These are phyloP conservation scores for Fomitopsis betulina DNA, from an alignment of 1,284 basidiomycete genomes.

Conservation along the genomic window DNA sequence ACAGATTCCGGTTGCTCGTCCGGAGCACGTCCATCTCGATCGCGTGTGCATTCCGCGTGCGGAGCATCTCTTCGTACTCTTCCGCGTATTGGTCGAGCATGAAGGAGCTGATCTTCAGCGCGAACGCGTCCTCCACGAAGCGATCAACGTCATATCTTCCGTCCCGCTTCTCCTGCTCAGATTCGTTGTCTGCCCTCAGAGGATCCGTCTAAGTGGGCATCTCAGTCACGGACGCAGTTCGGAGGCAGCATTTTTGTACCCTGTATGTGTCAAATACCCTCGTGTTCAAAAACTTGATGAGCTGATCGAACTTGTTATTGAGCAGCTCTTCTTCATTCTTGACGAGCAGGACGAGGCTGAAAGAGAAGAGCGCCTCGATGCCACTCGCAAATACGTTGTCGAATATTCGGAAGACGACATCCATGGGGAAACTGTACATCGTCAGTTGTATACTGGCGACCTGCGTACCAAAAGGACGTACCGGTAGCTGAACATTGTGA, in stretches of 20 bases:
- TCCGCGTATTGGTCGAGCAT: constrained; percentile 87
- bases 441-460: neutral
- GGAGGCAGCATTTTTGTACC: constrained; percentile 29
- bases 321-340: constrained; percentile 84
- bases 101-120: constrained; percentile 83
- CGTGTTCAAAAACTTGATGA: constrained; percentile 77
- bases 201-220: constrained; percentile 24
- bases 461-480: constrained; percentile 28
- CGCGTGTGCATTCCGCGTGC: constrained; percentile 72
- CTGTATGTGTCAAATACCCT: constrained; percentile 82
- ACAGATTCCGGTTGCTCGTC: constrained; percentile 73
- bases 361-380: constrained; percentile 95
- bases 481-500: constrained; percentile 96
- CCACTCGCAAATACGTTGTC: constrained; percentile 95
- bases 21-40: constrained; percentile 78
- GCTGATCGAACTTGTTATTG: constrained; percentile 83
- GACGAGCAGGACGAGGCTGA: constrained; percentile 83
- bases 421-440: constrained; percentile 81
- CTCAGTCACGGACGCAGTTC: neutral
- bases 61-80: constrained; percentile 77
- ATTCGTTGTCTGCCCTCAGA: constrained; percentile 6
- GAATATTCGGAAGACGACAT: constrained; percentile 93
- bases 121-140: constrained; percentile 83
- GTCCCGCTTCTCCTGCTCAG: constrained; percentile 25
- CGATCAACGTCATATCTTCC: constrained; percentile 64